Percentiles rank a stretch among this genome's conserved stretches.
These are phyloP conservation scores for Epichloe festucae DNA, from an alignment of 2,329 filamentous ascomycete species.

Conservation along the genomic window DNA sequence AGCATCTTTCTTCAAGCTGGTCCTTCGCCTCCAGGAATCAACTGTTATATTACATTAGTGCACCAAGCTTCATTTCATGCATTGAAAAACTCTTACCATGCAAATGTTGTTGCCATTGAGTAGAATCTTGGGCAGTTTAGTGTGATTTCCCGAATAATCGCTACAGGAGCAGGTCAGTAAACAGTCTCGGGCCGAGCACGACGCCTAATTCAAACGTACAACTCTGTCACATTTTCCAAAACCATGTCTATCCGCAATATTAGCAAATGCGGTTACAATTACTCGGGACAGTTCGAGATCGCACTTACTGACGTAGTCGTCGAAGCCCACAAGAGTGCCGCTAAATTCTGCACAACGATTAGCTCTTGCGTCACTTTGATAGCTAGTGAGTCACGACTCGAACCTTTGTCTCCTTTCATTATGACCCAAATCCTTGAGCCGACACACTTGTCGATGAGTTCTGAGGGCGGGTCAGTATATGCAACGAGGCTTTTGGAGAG, in stretches of 20 bases:
- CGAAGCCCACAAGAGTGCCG: constrained; percentile 86
- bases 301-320: constrained; percentile 97
- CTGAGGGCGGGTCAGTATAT: constrained; percentile 31
- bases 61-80: background rate
- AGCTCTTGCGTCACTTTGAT: background rate
- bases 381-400: background rate
- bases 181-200: background rate
- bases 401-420: constrained; percentile 98
- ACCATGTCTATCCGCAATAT: constrained; percentile 67
- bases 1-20: constrained; percentile 23
- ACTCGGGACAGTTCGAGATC: background rate
- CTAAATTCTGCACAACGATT: constrained; percentile 60
- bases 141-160: constrained; percentile 80
- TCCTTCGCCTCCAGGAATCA: constrained; percentile 68
- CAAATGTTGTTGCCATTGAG: constrained; percentile 98
- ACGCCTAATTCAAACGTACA: constrained; percentile 40
- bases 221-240: constrained; percentile 91
- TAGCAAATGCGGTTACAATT: background rate
- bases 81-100: constrained; percentile 59
- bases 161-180: constrained; percentile 31
- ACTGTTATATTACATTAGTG: constrained; percentile 27
- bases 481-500: background rate
- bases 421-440: constrained; percentile 97
- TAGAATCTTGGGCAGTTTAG: constrained; percentile 85
- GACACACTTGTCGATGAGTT: constrained; percentile 98